Base-by-base conservation (phyloP, 1,284 basidiomycete genomes). In the Rhodotorula sp. region DNA sequence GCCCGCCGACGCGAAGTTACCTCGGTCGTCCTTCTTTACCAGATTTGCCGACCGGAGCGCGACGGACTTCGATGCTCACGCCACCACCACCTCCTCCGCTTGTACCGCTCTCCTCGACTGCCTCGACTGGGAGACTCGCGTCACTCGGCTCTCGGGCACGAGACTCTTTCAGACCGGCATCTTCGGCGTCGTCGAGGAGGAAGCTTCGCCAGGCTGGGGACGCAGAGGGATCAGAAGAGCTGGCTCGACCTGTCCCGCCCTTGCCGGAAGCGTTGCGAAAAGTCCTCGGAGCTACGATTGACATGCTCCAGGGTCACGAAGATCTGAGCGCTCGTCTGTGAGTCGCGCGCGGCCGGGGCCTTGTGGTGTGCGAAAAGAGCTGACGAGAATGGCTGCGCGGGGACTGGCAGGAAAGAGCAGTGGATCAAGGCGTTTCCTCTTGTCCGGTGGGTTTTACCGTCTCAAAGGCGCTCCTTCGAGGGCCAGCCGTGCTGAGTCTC, bases 231-330 rank as follows among this genome's bases (percentile, higher is more conserved):
- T 39, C 62, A 10, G 46, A 39, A 15, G 12, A 8, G 5, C 67
- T 60, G 18, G 52, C 3, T 87, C 88, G 79, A 26, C 57, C 18
- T 2, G 49, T 69, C 12, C 70, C 76, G 47, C 72, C 89, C 70
- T 81, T 97, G 14, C 94, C 94, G 12, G 91, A 93, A 69, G 92
- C 94, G 78, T 80, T 97, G 65, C 87, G 89, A 68, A 86, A 88
- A 78, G 93, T 93, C 76, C 83, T 97, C 15, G 90, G 93, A 78
- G 90, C 92, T 16, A 87, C 96, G 39, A 89, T 91, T 76, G 86
- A 87, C 43, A 91, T 97, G 58, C 84, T 95, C 63, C 88, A 92
- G 62, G 93, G 94, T 4, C 93, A 97, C 81, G 85, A 90, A 77
- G 87, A 89, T 77, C 86, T 97, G 39, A 90, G 88, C 65, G 89